A percentile compares a stretch with the other conserved stretches of the same genome.
Conservation (phyloP, 768 basidiomycete genomes). For the Rhodotorula taiwanensis region DNA sequence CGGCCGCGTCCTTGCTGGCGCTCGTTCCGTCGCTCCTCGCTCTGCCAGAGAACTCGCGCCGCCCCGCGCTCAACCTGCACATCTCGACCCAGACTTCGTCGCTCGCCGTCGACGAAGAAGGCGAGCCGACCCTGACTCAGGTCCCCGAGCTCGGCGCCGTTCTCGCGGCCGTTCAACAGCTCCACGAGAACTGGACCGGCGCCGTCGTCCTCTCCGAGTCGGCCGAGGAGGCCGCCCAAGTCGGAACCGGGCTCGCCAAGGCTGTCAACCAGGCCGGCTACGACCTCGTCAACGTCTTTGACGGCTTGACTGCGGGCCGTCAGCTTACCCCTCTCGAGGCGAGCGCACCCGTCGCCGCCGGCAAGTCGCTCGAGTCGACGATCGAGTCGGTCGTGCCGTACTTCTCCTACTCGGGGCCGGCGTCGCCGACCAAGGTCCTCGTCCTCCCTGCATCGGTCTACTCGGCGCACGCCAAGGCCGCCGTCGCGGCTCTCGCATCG, state of each 20-base stretch:
- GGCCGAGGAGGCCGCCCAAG: constrained; percentile 65
- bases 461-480: constrained; percentile 63
- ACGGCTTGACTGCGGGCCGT: constrained; percentile 71
- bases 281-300: constrained; percentile 84
- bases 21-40: constrained; percentile 74
- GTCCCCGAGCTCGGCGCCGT: constrained; percentile 70
- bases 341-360: constrained; percentile 44
- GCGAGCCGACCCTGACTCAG: constrained; percentile 52
- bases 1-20: constrained; percentile 70
- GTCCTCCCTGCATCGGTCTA: constrained; percentile 57
- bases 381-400: constrained; percentile 56
- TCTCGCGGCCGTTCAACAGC: constrained; percentile 52
- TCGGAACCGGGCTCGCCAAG: constrained; percentile 72
- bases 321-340: constrained; percentile 58
- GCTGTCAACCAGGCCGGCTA: constrained; percentile 50
- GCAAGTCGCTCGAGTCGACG: constrained; percentile 50
- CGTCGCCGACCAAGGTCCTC: constrained; percentile 58
- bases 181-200: constrained; percentile 55
- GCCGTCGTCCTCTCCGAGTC: constrained; percentile 75
- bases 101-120: constrained; percentile 52
- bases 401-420: constrained; percentile 69
- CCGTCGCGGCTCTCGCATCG: constrained; percentile 51
- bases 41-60: constrained; percentile 58
- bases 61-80: constrained; percentile 70
- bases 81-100: constrained; percentile 62